Percentiles rank a stretch among this genome's conserved stretches.
These are phyloP conservation scores for Fusarium praegraminearum DNA, from an alignment of 2,329 filamentous ascomycete species.

Conservation along the genomic window DNA sequence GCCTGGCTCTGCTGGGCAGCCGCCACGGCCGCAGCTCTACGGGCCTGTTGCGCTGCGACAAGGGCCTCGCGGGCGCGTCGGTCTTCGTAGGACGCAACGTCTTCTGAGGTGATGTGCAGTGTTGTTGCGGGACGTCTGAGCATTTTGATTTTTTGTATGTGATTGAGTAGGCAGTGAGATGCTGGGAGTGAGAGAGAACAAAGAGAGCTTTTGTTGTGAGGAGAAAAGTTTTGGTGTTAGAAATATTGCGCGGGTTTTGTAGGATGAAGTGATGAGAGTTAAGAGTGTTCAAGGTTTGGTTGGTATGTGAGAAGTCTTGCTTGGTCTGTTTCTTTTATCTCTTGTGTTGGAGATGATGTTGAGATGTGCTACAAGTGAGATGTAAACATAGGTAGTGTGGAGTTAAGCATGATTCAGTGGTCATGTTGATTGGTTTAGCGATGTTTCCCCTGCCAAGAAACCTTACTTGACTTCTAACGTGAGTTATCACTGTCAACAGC, in stretches of 20 bases:
- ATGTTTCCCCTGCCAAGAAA: not conserved
- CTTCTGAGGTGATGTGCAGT: conserved; percentile 75
- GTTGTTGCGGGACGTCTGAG: conserved; percentile 76
- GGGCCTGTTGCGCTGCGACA: conserved; percentile 50
- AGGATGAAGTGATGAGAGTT: not conserved
- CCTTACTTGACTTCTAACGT: not conserved
- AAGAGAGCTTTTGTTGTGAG: conserved; percentile 19
- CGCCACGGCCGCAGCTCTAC: conserved; percentile 43
- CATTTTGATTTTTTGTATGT: conserved; percentile 56
- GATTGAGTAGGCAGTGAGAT: not conserved
- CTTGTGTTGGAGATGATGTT: conserved; percentile 3
- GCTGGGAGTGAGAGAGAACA: conserved; percentile 7
- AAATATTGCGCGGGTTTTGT: not conserved
- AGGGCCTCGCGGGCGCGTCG: conserved; percentile 61
- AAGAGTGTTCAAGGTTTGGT: not conserved
- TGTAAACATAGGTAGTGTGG: conserved; percentile 26
- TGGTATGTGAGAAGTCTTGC: not conserved
- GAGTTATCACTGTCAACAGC: not conserved
- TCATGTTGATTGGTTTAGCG: conserved; percentile 17
- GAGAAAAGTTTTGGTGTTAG: not conserved
- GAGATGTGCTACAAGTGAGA: conserved; percentile 19
- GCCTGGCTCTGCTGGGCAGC: conserved; percentile 36
- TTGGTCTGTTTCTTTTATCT: not conserved
- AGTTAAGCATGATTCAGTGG: not conserved
- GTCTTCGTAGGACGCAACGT: conserved; percentile 78